These are phyloP conservation scores for Podila verticillata DNA, from an alignment of 192 early-diverging fungal species.

Conservation along the genomic window DNA sequence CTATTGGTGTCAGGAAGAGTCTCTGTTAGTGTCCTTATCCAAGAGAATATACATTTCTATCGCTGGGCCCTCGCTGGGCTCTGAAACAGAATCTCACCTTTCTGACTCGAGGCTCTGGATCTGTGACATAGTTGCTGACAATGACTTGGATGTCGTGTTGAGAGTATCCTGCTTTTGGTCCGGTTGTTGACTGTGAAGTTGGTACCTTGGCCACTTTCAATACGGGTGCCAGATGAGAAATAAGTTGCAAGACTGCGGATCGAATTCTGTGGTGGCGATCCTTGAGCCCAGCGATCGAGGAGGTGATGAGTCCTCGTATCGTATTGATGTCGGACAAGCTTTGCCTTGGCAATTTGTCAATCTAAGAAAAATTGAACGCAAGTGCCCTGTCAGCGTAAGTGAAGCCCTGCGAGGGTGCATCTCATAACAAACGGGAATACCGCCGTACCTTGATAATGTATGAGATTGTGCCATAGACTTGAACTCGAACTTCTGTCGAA, in stretches of 20 bases:
- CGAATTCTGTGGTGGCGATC: constrained; percentile 62
- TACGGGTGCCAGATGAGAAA: constrained; percentile 54
- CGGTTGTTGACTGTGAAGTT: neutral
- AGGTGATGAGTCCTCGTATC: constrained; percentile 40
- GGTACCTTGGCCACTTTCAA: constrained; percentile 12
- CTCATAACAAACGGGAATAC: neutral
- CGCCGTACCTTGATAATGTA: constrained; percentile 32
- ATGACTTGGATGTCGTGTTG: constrained; percentile 57
- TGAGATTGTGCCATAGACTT: constrained; percentile 45
- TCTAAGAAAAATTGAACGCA: constrained; percentile 5
- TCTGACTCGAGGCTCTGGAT: constrained; percentile 62
- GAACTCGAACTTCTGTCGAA: constrained; percentile 49
- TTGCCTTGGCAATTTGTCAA: constrained; percentile 14
- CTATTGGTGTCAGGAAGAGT: constrained; percentile 20
- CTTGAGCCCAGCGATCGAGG: constrained; percentile 49
- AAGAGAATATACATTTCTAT: too few species aligned
- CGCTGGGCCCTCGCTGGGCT: too few species aligned
- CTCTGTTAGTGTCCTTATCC: too few species aligned
- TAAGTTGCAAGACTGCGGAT: constrained; percentile 53
- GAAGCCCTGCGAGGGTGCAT: neutral
- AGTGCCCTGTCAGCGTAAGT: neutral
- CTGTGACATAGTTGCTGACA: constrained; percentile 58
- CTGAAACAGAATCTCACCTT: constrained; percentile 36
- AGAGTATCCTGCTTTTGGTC: constrained; percentile 17
- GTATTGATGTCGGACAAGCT: constrained; percentile 34